Evolutionary conservation across 176 grass and related monocot genomes (phyloP).

Genomic region (Eleusine coracana): DNA sequence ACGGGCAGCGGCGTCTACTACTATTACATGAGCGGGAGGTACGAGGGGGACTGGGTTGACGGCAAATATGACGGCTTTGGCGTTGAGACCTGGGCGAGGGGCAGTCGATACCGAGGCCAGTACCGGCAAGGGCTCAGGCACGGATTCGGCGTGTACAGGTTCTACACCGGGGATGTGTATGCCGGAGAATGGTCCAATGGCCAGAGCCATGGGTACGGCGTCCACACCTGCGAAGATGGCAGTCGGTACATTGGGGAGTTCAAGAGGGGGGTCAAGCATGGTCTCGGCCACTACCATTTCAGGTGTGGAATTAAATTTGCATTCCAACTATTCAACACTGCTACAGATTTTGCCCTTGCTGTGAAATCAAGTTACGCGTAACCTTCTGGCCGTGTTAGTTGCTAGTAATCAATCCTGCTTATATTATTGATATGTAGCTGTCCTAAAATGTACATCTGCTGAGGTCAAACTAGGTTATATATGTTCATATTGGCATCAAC

Average conservation of each 20-base stretch:
- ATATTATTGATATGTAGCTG: background rate
- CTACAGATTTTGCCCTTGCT: constrained; percentile 8
- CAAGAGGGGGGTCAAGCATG: constrained; percentile 98
- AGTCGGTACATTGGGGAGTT: constrained; percentile 96
- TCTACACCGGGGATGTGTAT: constrained; percentile 96
- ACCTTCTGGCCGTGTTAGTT: constrained; percentile 3
- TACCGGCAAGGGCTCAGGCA: constrained; percentile 90
- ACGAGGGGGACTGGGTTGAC: constrained; percentile 91
- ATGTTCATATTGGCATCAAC: background rate
- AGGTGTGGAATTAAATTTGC: constrained; percentile 51
- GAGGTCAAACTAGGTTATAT: constrained; percentile 13
- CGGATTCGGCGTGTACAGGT: constrained; percentile 90
- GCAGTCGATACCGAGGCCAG: constrained; percentile 92
- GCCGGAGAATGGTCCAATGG: constrained; percentile 97
- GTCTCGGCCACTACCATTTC: constrained; percentile 98
- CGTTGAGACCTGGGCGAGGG: constrained; percentile 97
- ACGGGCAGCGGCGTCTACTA: constrained; percentile 96
- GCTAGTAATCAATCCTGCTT: background rate
- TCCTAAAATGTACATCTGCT: background rate
- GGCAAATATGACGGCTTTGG: constrained; percentile 92
- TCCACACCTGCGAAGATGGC: constrained; percentile 96
- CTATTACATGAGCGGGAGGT: constrained; percentile 99
- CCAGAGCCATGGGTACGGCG: constrained; percentile 89
- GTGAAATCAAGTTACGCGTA: constrained; percentile 23
- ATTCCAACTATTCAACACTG: constrained; percentile 8